phyloP scores from a whole-genome alignment of 352 stramenopile species.

The Phytopythium sindhum region DNA sequence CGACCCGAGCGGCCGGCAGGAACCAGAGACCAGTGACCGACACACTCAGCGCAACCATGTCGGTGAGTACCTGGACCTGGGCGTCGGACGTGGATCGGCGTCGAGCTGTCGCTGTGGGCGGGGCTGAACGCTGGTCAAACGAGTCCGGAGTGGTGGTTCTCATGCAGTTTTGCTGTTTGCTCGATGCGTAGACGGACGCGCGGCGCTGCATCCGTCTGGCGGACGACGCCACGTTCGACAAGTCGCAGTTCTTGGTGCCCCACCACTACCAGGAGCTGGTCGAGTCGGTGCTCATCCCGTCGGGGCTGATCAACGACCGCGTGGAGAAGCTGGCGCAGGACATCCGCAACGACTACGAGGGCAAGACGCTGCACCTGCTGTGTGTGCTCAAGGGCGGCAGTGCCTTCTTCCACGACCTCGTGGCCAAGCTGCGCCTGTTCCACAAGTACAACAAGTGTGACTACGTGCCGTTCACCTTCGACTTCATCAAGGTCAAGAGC shows the following conservation, averaged over 20 bases:
- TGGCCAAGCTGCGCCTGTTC: conserved; percentile 79
- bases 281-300: conserved; percentile 86
- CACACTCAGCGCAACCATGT: background rate
- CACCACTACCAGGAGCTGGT: conserved; percentile 81
- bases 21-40: no score
- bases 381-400: conserved; percentile 91
- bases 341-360: conserved; percentile 87
- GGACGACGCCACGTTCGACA: conserved; percentile 62
- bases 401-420: conserved; percentile 88
- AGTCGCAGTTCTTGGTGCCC: conserved; percentile 76
- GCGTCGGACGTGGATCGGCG: background rate
- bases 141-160: background rate
- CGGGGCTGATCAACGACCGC: conserved; percentile 88
- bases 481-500: conserved; percentile 94
- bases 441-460: conserved; percentile 88
- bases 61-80: background rate
- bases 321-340: conserved; percentile 91
- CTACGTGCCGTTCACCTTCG: conserved; percentile 91
- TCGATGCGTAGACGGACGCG: conserved; percentile 13
- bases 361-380: conserved; percentile 88
- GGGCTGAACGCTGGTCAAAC: no score
- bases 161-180: background rate
- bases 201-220: conserved; percentile 55
- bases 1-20: no score
- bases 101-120: background rate